Base-by-base conservation (phyloP, 108 stramenopile genomes). In the Nitzschia inconspicua region DNA sequence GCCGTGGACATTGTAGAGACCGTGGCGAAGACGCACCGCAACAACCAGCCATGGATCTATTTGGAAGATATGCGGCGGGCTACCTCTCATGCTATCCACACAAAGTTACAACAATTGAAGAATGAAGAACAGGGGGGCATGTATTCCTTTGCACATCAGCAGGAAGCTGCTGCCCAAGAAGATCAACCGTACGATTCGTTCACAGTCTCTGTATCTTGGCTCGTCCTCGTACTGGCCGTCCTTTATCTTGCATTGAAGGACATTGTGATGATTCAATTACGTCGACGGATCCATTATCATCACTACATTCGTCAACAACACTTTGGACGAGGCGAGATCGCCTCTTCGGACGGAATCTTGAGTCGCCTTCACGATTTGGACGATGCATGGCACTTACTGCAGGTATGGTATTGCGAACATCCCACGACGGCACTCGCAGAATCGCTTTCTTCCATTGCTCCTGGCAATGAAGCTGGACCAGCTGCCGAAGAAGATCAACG, bases 361-460 rank as follows among this genome's bases (percentile, higher is more conserved):
- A 50, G 46, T n/a, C 55, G 56, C 35, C 2, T 44, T 20, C 16
- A 30, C 5, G 66, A 66, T 39, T 48, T 66, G 36, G 66, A 66
- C 29, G 47, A 66, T 57, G 66, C 66, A 18, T 66, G 57, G 55
- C n/a, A n/a, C n/a, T n/a, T n/a, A n/a, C n/a, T n/a, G n/a, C n/a
- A n/a, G n/a, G n/a, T n/a, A n/a, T n/a, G n/a, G n/a, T n/a, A n/a
- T n/a, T n/a, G n/a, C n/a, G n/a, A n/a, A n/a, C n/a, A n/a, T n/a
- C n/a, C n/a, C n/a, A n/a, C n/a, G n/a, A n/a, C n/a, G n/a, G n/a
- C n/a, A n/a, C n/a, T n/a, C n/a, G n/a, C n/a, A n/a, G n/a, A n/a
- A n/a, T n/a, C n/a, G n/a, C n/a, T n/a, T n/a, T n/a, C n/a, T n/a
- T n/a, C n/a, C n/a, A n/a, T n/a, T n/a, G n/a, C n/a, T n/a, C n/a